A percentile compares a stretch with the other conserved stretches of the same genome.
These are phyloP conservation scores for Magnusiomyces tetraspermus DNA, from an alignment of 1,139 yeast genomes.

Conservation along the genomic window DNA sequence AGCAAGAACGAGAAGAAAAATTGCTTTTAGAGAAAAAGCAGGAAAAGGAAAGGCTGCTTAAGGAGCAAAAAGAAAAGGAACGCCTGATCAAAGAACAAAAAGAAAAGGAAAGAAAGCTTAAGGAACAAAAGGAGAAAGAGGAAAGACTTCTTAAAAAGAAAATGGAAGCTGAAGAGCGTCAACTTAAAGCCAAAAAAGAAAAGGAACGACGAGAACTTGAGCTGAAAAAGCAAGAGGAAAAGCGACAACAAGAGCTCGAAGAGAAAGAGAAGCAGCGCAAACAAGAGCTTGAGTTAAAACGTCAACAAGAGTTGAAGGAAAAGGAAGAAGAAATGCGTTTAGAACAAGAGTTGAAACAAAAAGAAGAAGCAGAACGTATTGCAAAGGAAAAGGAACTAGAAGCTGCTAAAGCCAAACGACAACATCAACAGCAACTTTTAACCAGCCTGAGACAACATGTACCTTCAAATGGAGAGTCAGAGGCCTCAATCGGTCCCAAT, in stretches of 20 bases:
- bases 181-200: slow-evolving; percentile 9
- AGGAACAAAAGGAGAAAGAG: slow-evolving; percentile 1
- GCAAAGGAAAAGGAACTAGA: slow-evolving; percentile 10
- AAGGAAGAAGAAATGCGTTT: slow-evolving; percentile 16
- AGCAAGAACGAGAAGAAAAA: slow-evolving; percentile 27
- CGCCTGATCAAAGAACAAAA: slow-evolving; percentile 12
- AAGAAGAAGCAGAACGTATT: slow-evolving; percentile 8
- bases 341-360: slow-evolving; percentile 12
- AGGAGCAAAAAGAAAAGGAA: slow-evolving; percentile 17
- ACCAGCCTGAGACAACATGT: slow-evolving; percentile 17
- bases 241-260: no score
- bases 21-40: slow-evolving; percentile 30
- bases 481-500: no score
- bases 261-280: no score
- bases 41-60: slow-evolving; percentile 20
- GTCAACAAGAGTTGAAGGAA: no score
- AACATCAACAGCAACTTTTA: slow-evolving; percentile 18
- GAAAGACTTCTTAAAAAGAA: no score
- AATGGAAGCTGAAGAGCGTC: slow-evolving; percentile 15
- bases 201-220: no score
- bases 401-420: slow-evolving; percentile 14
- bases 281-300: no score
- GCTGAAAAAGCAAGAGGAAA: no score
- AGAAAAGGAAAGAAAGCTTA: slow-evolving; percentile 15
- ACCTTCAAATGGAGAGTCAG: slow-evolving; percentile 10